phyloP scores from a whole-genome alignment of 352 stramenopile species.

The Saprolegnia parasitica region DNA sequence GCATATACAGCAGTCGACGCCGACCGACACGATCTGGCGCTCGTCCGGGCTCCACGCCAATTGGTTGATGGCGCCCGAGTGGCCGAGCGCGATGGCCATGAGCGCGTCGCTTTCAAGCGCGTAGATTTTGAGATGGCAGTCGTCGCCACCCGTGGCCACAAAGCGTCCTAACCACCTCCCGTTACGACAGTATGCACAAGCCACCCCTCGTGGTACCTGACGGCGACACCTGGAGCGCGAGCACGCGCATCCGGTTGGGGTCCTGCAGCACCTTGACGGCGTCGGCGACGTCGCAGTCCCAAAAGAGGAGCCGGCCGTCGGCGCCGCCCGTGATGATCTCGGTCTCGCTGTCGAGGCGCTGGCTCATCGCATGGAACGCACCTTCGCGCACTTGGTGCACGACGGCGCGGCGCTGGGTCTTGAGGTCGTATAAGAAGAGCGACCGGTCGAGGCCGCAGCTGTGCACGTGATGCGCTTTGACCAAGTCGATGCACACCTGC shows the following conservation, averaged over 20 bases:
- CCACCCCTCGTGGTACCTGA: constrained; percentile 36
- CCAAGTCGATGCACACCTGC: constrained; percentile 72
- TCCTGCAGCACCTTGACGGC: constrained; percentile 58
- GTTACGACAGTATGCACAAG: constrained; percentile 34
- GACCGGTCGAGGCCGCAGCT: constrained; percentile 80
- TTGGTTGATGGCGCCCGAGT: constrained; percentile 66
- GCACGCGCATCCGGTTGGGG: constrained; percentile 40
- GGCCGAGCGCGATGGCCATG: constrained; percentile 48
- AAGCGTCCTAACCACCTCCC: constrained; percentile 46
- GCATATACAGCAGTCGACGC: constrained; percentile 84
- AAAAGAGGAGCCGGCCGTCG: constrained; percentile 80
- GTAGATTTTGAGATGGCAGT: constrained; percentile 81
- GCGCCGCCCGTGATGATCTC: constrained; percentile 86
- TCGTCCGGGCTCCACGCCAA: constrained; percentile 88
- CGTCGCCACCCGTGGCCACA: constrained; percentile 73
- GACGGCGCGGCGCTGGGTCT: constrained; percentile 73
- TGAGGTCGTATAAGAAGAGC: constrained; percentile 90
- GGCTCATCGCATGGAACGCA: constrained; percentile 74
- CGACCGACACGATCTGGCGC: constrained; percentile 86
- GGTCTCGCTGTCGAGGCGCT: constrained; percentile 85
- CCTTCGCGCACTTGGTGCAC: constrained; percentile 73
- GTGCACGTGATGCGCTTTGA: constrained; percentile 78
- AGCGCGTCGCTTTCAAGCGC: constrained; percentile 45
- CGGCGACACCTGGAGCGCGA: constrained; percentile 48
- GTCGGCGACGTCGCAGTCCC: constrained; percentile 87